Base-by-base conservation (phyloP, 164 flowering plant genomes). In the Liquidambar formosana region DNA sequence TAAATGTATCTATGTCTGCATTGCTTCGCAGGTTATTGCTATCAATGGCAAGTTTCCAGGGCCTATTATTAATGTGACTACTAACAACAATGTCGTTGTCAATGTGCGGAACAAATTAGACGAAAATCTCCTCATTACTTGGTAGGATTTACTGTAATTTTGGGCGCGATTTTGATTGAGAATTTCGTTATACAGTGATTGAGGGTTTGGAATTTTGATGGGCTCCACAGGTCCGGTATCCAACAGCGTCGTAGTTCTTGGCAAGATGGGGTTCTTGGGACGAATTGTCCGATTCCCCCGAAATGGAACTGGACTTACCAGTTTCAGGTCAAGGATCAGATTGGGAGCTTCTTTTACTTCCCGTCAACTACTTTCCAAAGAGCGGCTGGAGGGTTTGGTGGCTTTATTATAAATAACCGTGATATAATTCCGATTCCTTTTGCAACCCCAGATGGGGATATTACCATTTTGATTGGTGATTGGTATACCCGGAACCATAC, bases 211-310 rank as follows among this genome's bases (percentile, higher is more conserved):
- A 14, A 43, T 21, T 28, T 43, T 23, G 6, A 44, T 58, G 62
- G 38, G 1, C 69, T 66, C 19, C 5, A 38, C 77, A 95, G 99
- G 99, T 70, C 88, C 67, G 99, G 99, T 6, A 77, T 96, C 61
- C 94, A 88, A 38, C 92, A 86, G 57, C 78, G 96, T 69, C 80
- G 90, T 25, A 85, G 81, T 73, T 88, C 94, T 3, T 96, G 99
- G 99, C 97, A 96, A 83, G 99, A 93, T 81, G 99, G 99, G 23
- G 86, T 96, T 67, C 82, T 74, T 21, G 99, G 99, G 15, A 95
- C 99, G 0, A 96, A 86, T 67, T 96, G 99, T 63, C 99, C 99
- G 4, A 96, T 96, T 68, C 99, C 95, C 28, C 63, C 82, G 14
- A 81, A 77, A 77, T 93, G 97, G 97, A 93, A 93, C 65, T 96